Base-by-base conservation (phyloP, 495 filamentous ascomycete species). In the Thermothielavioides terrestris region DNA sequence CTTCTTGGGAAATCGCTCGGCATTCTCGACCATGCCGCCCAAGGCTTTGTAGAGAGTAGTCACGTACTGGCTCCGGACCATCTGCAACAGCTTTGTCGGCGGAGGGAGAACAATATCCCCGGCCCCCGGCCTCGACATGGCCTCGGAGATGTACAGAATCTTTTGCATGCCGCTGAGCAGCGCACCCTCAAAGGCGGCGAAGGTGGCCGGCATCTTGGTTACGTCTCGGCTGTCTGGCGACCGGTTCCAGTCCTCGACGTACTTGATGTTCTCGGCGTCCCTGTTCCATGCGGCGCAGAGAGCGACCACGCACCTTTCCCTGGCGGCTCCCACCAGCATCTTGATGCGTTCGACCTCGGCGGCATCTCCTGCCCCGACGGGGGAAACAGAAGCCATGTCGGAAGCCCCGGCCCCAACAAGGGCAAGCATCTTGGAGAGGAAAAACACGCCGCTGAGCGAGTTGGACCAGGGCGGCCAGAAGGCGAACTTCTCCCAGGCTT, bases 391-490 rank as follows among this genome's bases (percentile, higher is more conserved):
- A 4, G 86, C 86, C 81, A 97, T 85, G 58, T 95, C 88, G 40
- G 84, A 83, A 1, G 89, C 89, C 1, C 89, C 92, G 2, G 79
- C 82, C 17, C 90, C 89, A 17, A 96, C 78, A 12, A 94, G 72
- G 4, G 77, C 75, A 7, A 96, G 74, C 55, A 92, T 83, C 64
- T 84, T 87, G 32, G 80, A 75, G 11, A 98, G 77, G 57, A 95
- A 95, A 62, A 94, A 78, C 6, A 89, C 83, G 8, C 84, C 90
- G 53, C 89, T 88, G 14, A 98, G 66, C 0, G 89, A 89, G 59
- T 95, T 97, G 5, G 89, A 84, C 57, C 84, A 83, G 0, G 92
- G 92, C 2, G 94, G 89, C 87, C 94, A 95, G 67, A 98, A 98
- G 1, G 92, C 91, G 68, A 84, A 96, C 38, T 86, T 90, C 65